phyloP scores from a whole-genome alignment of 371 early-diverging fungal genomes.

The Apophysomyces trapeziformis region DNA sequence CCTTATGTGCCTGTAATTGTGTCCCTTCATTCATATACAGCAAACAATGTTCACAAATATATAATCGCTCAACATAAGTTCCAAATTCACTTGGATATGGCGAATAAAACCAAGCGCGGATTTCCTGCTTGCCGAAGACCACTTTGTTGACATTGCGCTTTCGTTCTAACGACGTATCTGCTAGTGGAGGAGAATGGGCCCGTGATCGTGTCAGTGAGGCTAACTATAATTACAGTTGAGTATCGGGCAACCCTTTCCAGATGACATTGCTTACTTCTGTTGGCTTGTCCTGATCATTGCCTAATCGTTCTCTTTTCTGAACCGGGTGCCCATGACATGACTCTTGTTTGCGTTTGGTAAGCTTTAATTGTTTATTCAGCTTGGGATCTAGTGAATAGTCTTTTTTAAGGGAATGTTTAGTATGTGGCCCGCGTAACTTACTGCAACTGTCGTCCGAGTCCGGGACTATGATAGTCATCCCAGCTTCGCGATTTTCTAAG shows the following conservation, averaged over 20 bases:
- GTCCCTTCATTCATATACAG: constrained; percentile 65
- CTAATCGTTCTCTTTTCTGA: neutral
- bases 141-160: constrained; percentile 58
- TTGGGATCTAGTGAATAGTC: neutral
- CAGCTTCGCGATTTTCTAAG: neutral
- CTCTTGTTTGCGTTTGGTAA: neutral
- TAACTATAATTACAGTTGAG: neutral
- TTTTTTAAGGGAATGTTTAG: neutral
- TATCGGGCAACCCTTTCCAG: neutral
- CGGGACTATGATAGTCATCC: neutral
- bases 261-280: neutral
- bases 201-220: neutral
- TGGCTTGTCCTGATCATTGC: neutral
- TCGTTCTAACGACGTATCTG: constrained; percentile 26
- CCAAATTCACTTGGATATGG: constrained; percentile 92
- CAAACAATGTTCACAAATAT: constrained; percentile 90
- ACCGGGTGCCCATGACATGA: neutral
- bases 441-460: neutral
- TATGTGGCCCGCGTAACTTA: neutral
- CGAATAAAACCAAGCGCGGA: constrained; percentile 92
- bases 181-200: constrained; percentile 21
- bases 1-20: constrained; percentile 58
- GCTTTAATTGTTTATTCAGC: neutral
- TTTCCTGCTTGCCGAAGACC: constrained; percentile 69
- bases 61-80: constrained; percentile 66